Conservation (phyloP, 2,329 filamentous ascomycete species). For the Colletotrichum sp. region DNA sequence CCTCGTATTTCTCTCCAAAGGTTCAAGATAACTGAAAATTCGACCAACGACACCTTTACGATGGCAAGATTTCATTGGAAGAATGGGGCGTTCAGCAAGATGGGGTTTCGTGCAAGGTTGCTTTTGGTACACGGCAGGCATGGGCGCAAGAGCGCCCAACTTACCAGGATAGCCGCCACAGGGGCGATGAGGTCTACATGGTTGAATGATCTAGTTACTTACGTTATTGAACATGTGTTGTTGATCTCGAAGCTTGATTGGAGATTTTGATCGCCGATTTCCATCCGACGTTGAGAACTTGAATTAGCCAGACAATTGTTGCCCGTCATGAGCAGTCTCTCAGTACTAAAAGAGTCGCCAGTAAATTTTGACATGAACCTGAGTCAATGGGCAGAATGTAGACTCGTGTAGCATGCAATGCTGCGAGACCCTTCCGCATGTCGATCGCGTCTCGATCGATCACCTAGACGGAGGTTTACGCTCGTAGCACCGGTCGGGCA, state of each 20-base stretch:
- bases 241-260: neutral
- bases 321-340: accelerated
- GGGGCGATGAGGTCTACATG: neutral
- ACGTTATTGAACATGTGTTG: neutral
- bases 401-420: neutral
- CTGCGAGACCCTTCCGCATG: neutral
- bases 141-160: neutral
- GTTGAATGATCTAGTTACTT: neutral
- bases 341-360: neutral
- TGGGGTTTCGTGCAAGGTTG: neutral
- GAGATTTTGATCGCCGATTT: neutral
- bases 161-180: neutral
- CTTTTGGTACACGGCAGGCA: neutral
- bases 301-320: neutral
- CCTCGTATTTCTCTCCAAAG: constrained; percentile 5
- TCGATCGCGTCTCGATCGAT: neutral
- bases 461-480: neutral
- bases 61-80: neutral
- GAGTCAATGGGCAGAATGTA: neutral
- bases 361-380: neutral
- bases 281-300: neutral
- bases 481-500: neutral
- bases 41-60: too few relatives aligned
- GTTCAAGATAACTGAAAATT: neutral
- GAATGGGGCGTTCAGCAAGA: neutral